Evolutionary conservation across 768 basidiomycete species (phyloP).

Genomic region (Boletus tylopilopsis): DNA sequence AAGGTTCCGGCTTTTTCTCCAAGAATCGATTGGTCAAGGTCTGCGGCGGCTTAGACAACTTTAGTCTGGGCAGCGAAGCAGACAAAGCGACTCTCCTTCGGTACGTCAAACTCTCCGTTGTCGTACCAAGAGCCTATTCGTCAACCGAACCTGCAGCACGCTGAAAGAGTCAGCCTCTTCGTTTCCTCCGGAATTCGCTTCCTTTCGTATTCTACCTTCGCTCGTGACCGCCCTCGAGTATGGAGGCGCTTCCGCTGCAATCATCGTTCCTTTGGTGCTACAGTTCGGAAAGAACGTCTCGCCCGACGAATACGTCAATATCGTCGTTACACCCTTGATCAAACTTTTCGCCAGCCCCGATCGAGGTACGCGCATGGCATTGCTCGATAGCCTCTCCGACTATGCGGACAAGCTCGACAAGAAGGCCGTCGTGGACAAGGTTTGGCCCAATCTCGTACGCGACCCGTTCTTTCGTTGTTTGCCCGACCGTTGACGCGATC

Average conservation of each 20-base stretch:
- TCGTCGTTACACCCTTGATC: slow-evolving; percentile 74
- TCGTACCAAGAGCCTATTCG: background rate
- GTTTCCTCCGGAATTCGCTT: slow-evolving; percentile 83
- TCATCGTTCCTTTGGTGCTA: slow-evolving; percentile 81
- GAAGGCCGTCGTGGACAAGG: slow-evolving; percentile 77
- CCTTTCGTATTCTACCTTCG: slow-evolving; percentile 84
- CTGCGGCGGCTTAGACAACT: slow-evolving; percentile 81
- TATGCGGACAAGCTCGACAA: slow-evolving; percentile 87
- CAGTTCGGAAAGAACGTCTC: slow-evolving; percentile 72
- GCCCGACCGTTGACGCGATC: background rate
- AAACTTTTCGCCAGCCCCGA: slow-evolving; percentile 88
- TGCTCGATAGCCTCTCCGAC: slow-evolving; percentile 80
- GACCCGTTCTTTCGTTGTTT: background rate
- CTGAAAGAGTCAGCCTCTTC: slow-evolving; percentile 77
- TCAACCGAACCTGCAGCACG: slow-evolving; percentile 41
- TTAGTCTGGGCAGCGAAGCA: slow-evolving; percentile 72
- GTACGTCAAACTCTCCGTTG: slow-evolving; percentile 33
- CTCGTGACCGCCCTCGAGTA: slow-evolving; percentile 74
- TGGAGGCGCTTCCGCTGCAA: slow-evolving; percentile 70
- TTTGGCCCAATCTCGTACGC: slow-evolving; percentile 89
- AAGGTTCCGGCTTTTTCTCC: slow-evolving; percentile 73
- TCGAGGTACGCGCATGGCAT: slow-evolving; percentile 89
- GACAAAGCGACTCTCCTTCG: slow-evolving; percentile 74
- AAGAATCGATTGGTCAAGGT: slow-evolving; percentile 81
- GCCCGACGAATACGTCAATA: slow-evolving; percentile 62